Base-by-base conservation (phyloP, 2,329 filamentous ascomycete genomes). In the Pyricularia sp. region DNA sequence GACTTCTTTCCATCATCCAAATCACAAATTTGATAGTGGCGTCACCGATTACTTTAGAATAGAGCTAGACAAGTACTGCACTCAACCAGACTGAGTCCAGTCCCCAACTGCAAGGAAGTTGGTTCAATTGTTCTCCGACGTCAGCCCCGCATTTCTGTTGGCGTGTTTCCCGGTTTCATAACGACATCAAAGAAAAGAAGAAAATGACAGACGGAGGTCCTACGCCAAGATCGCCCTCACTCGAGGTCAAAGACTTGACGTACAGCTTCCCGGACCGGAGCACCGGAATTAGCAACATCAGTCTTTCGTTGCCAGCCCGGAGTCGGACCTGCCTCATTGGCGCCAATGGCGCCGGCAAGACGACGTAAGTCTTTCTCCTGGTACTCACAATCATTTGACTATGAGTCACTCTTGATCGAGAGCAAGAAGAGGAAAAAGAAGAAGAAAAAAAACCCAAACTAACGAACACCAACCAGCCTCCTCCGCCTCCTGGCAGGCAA, bases 401-500 rank as follows among this genome's bases (percentile, higher is more conserved):
- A 50, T 50, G 33, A 36, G 33, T 50, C 17, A 50, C 42, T 50
- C 4, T n/a, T 20, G 42, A 9, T 50, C 42, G n/a, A 11, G 31
- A 7, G 31, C 5, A 11, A 33, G 9, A 33, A 33, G 31, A 33
- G 9, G 7, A 30, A 30, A 30, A 30, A 25, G 58, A 61, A 12
- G 11, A 4, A 61, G 4, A 12, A 23, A 25, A 26, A 23, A 23
- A 25, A 23, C 14, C 55, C 55, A 4, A 17, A 26, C 23, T 61
- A 61, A 61, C 58, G 5, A 5, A 25, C 58, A 61, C 58, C 23
- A 61, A 3, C 23, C 20, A 61, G 58, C 23, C 66, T 99, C 69
- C 90, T 99, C 65, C 94, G 94, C 70, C 91, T 99, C 64, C 88
- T 99, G 70, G 93, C 94, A 23, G 95, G 95, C 77, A 98, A 98